Conservation (phyloP, 2,329 filamentous ascomycete species). For the Aschersonia sp. region DNA sequence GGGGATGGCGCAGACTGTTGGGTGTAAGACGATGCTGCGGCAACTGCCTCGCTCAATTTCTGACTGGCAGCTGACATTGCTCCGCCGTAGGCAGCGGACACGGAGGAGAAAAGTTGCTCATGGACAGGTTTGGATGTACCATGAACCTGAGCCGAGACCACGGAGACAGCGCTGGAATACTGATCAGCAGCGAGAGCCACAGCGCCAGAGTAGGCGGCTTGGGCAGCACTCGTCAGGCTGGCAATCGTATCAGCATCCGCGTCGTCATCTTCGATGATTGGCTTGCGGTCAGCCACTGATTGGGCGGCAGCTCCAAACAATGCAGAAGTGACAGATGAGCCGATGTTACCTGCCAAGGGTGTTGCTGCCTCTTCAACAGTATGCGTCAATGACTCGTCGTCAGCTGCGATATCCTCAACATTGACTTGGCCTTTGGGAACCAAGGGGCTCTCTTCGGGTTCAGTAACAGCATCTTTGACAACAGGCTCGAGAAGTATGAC, state of each 20-base stretch:
- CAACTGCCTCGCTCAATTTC: constrained; percentile 39
- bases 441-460: neutral
- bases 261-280: constrained; percentile 31
- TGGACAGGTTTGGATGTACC: constrained; percentile 57
- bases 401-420: neutral
- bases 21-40: constrained; percentile 32
- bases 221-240: constrained; percentile 28
- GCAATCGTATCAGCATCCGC: constrained; percentile 14
- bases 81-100: constrained; percentile 52
- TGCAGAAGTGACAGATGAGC: constrained; percentile 16
- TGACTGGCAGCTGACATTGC: constrained; percentile 48
- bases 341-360: neutral
- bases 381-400: neutral
- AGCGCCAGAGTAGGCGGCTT: constrained; percentile 49
- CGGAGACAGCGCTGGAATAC: constrained; percentile 52
- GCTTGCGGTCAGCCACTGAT: constrained; percentile 29
- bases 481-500: neutral
- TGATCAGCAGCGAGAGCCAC: constrained; percentile 51
- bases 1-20: constrained; percentile 33
- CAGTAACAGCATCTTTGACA: neutral
- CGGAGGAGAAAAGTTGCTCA: constrained; percentile 52
- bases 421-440: neutral
- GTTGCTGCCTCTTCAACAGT: neutral
- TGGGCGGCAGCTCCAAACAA: constrained; percentile 37
- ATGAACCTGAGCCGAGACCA: constrained; percentile 51